Evolutionary conservation across 164 flowering plant genomes (phyloP), one percentile per base, ranked within the genome.

Genomic region (Umbellularia californica): DNA sequence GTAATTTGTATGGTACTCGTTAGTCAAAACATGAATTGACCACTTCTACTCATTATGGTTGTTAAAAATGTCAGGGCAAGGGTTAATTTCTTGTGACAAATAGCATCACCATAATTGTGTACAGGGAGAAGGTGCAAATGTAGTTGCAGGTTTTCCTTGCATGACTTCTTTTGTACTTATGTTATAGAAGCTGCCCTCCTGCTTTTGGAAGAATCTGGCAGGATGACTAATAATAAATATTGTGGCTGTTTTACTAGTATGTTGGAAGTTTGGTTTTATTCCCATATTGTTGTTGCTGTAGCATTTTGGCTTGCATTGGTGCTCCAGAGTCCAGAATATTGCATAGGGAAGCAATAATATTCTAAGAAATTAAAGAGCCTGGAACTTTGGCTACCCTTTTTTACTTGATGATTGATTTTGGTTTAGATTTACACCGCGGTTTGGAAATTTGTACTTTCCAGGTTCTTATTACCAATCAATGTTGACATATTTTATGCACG

Each of bases 1-100:
- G 80, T 74, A 68, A 72, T 65, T 69, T 65, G 81, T 13, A 69
- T 30, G 47, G 55, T 47, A n/a, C 71, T 80, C 75, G 78, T 78
- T 58, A 20, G 65, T 66, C 47, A 72, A 62, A 58, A 65, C 50
- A 67, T 33, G 10, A 69, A 22, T 72, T 22, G 71, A 63, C 63
- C 72, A 73, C 64, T 52, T 69, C 65, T 79, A 70, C 68, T 70
- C 33, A 71, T 47, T 75, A 17, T 62, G 51, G 60, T 73, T 69
- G 65, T 51, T 71, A 58, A 67, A 71, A 68, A 50, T 5, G 6
- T 24, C 25, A 30, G 69, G 67, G 9, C 17, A 65, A 79, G 35
- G 66, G 60, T 63, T 10, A 51, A 50, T 72, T 62, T 58, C 63
- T 30, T 69, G 51, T 79, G 72, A 15, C 62, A 24, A 67, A 15